Percentiles rank a stretch among this genome's conserved stretches.
Evolutionary conservation across 805 yeast genomes (phyloP).

Genomic region (Candida insectalens): DNA sequence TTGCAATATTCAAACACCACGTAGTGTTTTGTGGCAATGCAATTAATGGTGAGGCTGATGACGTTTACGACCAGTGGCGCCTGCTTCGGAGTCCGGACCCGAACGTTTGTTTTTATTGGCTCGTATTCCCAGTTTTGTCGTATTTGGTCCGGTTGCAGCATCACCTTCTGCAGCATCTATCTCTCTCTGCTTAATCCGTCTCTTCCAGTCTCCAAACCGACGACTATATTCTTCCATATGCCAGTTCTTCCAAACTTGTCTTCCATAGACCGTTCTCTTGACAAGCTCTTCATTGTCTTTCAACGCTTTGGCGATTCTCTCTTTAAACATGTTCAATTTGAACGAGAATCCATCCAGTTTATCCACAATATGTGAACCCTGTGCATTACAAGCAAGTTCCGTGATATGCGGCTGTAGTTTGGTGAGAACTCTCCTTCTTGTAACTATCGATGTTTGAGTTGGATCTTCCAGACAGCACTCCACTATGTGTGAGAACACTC

Average conservation of each 20-base stretch:
- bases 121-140: too few species aligned
- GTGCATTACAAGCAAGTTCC: conserved; percentile 68
- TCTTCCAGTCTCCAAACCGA: conserved; percentile 78
- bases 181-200: conserved; percentile 45
- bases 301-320: conserved; percentile 68
- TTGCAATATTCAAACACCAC: too few species aligned
- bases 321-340: conserved; percentile 74
- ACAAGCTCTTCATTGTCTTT: conserved; percentile 50
- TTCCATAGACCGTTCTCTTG: conserved; percentile 81
- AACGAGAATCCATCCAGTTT: conserved; percentile 72
- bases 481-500: conserved; percentile 84
- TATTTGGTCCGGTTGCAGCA: too few species aligned
- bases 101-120: too few species aligned
- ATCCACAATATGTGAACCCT: conserved; percentile 88
- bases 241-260: conserved; percentile 95
- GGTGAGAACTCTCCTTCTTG: conserved; percentile 60
- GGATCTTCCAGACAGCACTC: conserved; percentile 47
- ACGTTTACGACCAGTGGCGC: too few species aligned
- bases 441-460: conserved; percentile 37
- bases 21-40: too few species aligned
- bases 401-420: conserved; percentile 41
- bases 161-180: conserved; percentile 20
- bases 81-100: too few species aligned
- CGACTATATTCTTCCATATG: conserved; percentile 68
- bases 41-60: too few species aligned